Percentiles rank a stretch among this genome's conserved stretches.
Evolutionary conservation across 2,329 filamentous ascomycete species (phyloP).

Genomic region (Escovopsis weberi): DNA sequence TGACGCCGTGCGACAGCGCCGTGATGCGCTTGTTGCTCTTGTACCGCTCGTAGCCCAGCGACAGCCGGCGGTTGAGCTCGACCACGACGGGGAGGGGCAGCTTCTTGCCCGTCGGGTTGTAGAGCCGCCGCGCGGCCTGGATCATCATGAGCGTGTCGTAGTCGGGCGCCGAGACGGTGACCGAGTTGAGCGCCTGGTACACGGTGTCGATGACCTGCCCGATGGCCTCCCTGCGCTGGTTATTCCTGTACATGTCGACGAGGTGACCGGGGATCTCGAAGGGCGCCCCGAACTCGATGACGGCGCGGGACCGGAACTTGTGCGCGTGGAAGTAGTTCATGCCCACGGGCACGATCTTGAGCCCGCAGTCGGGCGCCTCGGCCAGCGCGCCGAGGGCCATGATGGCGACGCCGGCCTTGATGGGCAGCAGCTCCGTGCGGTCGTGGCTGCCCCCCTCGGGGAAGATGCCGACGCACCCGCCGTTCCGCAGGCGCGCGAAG

Average conservation of each 20-base stretch:
- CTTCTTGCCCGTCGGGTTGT: conserved; percentile 90
- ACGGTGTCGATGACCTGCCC: conserved; percentile 73
- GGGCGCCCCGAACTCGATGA: conserved; percentile 86
- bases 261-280: conserved; percentile 73
- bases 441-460: conserved; percentile 95
- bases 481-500: conserved; percentile 65
- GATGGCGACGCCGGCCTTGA: conserved; percentile 94
- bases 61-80: conserved; percentile 81
- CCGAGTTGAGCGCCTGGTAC: conserved; percentile 69
- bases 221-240: conserved; percentile 75
- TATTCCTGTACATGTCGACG: conserved; percentile 71
- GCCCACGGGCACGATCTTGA: conserved; percentile 91
- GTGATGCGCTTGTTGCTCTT: conserved; percentile 80
- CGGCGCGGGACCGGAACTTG: conserved; percentile 91
- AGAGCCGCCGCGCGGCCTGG: conserved; percentile 81
- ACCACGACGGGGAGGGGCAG: conserved; percentile 83
- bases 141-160: conserved; percentile 96
- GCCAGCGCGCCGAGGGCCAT: conserved; percentile 90
- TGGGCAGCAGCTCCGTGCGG: conserved; percentile 73
- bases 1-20: conserved; percentile 58
- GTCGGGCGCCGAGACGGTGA: conserved; percentile 84
- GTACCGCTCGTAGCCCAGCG: conserved; percentile 83
- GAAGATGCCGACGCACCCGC: conserved; percentile 91
- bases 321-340: conserved; percentile 99
- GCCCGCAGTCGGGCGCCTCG: conserved; percentile 68